Conservation (phyloP, 345 rosid genomes). For the Aquilaria sinensis region DNA sequence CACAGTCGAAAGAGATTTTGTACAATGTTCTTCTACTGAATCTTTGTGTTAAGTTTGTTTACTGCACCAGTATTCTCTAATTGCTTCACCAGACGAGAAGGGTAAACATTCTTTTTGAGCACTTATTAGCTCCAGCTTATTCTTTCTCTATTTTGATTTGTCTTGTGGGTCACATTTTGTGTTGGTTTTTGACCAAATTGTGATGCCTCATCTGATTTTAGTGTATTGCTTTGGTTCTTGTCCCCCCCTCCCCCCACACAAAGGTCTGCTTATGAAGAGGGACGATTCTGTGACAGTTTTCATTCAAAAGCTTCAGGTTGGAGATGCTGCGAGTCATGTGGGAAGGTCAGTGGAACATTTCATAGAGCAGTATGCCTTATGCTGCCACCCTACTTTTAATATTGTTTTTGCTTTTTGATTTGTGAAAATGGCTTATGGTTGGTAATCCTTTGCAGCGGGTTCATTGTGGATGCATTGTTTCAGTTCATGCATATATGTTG, state of each 20-base stretch:
- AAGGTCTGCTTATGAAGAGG: conserved; percentile 79
- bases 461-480: conserved; percentile 95
- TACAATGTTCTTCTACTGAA: too few relatives aligned
- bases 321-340: conserved; percentile 88
- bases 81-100: too few relatives aligned
- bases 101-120: too few relatives aligned
- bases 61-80: too few relatives aligned
- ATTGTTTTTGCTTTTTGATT: conserved; percentile 7
- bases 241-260: too few relatives aligned
- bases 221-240: too few relatives aligned
- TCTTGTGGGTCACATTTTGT: conserved; percentile 2
- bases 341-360: conserved; percentile 56
- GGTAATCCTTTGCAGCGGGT: conserved; percentile 46
- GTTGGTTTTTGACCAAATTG: neutral
- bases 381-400: conserved; percentile 8
- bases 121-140: too few relatives aligned
- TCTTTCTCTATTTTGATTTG: too few relatives aligned
- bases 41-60: too few relatives aligned
- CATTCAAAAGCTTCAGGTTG: conserved; percentile 75
- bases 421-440: conserved; percentile 15
- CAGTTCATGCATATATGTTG: conserved; percentile 42
- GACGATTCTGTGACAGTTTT: conserved; percentile 67
- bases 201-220: neutral
- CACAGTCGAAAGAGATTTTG: too few relatives aligned
- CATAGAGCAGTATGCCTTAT: conserved; percentile 4